A percentile compares a stretch with the other conserved stretches of the same genome.
phyloP scores from a whole-genome alignment of 495 filamentous ascomycete species.

The Pseudevernia furfuracea region DNA sequence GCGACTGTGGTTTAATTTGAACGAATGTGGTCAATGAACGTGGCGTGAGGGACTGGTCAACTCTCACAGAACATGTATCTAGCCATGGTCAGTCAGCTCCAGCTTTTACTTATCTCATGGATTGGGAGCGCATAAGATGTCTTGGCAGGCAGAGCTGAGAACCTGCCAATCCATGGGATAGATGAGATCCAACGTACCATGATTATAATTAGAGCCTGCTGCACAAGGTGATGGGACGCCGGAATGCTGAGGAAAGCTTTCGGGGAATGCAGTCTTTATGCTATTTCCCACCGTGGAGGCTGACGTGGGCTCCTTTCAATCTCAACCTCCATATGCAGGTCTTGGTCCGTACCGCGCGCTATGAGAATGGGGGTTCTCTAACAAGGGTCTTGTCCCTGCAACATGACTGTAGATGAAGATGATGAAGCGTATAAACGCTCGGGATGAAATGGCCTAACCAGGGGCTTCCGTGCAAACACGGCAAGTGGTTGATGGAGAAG shows the following conservation, averaged over 20 bases:
- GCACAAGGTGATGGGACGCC: neutral
- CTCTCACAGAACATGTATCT: neutral
- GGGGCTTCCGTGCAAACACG: neutral
- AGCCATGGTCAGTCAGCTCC: neutral
- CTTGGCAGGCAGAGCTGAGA: too few relatives aligned
- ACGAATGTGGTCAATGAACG: conserved; percentile 18
- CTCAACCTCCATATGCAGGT: neutral
- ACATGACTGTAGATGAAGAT: too few relatives aligned
- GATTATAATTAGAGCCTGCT: neutral
- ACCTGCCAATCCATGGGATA: too few relatives aligned
- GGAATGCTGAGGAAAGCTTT: neutral
- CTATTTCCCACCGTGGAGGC: neutral
- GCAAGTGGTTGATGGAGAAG: neutral
- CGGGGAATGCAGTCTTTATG: neutral
- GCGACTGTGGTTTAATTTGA: neutral
- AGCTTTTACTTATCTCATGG: too few relatives aligned
- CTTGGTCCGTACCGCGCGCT: neutral
- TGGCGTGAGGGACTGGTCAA: neutral
- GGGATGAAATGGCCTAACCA: neutral
- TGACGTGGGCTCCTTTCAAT: neutral
- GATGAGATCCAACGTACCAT: neutral
- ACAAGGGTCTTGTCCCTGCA: too few relatives aligned
- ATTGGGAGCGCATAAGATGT: too few relatives aligned
- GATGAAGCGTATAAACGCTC: neutral
- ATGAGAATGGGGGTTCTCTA: neutral